phyloP scores from a whole-genome alignment of 129 eudicot genomes.

The Tanacetum coccineum region DNA sequence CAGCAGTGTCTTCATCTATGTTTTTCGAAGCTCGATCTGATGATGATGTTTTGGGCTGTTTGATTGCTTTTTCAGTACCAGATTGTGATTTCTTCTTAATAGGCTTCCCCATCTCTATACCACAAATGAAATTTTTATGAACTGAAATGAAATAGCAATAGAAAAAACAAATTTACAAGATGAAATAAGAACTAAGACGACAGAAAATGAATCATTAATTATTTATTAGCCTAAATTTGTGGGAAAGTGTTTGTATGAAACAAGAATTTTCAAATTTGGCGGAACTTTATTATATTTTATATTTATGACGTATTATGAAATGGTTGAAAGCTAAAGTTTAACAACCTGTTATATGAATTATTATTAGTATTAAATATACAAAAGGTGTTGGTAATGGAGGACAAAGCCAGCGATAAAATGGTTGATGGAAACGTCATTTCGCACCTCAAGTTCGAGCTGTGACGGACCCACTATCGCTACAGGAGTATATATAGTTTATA shows the following conservation, averaged over 20 bases:
- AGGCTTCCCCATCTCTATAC: slow-evolving; percentile 80
- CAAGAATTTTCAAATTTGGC: slow-evolving; percentile 5
- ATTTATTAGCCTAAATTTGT: no score
- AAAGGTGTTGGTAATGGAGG: slow-evolving; percentile 19
- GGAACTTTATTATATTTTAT: slow-evolving; percentile 10
- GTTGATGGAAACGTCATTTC: slow-evolving; percentile 17
- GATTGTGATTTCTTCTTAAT: slow-evolving; percentile 54
- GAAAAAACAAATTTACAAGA: no score
- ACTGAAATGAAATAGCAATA: background rate
- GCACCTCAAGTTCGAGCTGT: slow-evolving; percentile 24
- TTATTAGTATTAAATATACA: background rate
- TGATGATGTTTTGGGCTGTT: slow-evolving; percentile 29
- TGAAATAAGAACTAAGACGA: no score
- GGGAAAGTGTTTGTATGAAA: no score
- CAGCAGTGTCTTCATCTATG: slow-evolving; percentile 75
- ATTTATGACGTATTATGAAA: background rate
- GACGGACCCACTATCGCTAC: slow-evolving; percentile 21
- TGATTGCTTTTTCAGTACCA: slow-evolving; percentile 39
- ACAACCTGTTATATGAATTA: no score
- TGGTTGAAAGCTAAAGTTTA: no score
- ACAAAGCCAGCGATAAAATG: slow-evolving; percentile 22
- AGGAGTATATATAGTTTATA: no score
- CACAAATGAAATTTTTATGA: background rate
- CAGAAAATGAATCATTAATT: no score
- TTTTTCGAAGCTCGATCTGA: slow-evolving; percentile 54